These are phyloP conservation scores for Rhodotorula glutinis DNA, from an alignment of 1,284 basidiomycete species.

Conservation along the genomic window DNA sequence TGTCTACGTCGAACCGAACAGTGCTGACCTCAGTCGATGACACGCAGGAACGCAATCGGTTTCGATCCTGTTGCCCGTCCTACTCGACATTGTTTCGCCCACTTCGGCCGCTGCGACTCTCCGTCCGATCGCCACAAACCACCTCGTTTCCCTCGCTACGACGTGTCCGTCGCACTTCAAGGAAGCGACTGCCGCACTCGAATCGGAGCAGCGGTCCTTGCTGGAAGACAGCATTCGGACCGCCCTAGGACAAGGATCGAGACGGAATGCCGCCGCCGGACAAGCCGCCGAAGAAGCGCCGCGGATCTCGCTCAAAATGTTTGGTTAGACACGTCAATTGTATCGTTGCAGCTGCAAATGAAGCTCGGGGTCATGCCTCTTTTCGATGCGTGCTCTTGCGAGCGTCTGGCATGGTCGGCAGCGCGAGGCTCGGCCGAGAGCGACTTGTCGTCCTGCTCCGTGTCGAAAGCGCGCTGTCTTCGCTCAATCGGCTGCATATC, in stretches of 20 bases:
- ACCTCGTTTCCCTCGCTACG: slow-evolving; percentile 73
- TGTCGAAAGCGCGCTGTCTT: too few species aligned
- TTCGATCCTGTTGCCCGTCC: slow-evolving; percentile 72
- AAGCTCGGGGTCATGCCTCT: too few species aligned
- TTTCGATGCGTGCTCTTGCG: too few species aligned
- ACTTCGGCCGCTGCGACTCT: slow-evolving; percentile 54
- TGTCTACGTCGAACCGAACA: neutral
- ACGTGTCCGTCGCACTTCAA: slow-evolving; percentile 75
- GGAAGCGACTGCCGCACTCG: slow-evolving; percentile 72
- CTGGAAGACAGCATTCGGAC: slow-evolving; percentile 73
- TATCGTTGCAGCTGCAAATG: too few species aligned
- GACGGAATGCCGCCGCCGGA: neutral
- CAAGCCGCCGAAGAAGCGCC: slow-evolving; percentile 14
- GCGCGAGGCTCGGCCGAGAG: too few species aligned
- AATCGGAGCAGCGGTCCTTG: slow-evolving; percentile 58
- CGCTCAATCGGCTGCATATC: too few species aligned
- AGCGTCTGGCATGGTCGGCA: too few species aligned
- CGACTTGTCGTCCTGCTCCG: too few species aligned
- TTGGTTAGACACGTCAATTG: slow-evolving; percentile 7
- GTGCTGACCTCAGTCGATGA: too few species aligned
- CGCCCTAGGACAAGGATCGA: slow-evolving; percentile 7
- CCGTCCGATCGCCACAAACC: slow-evolving; percentile 65
- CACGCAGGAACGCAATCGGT: slow-evolving; percentile 64
- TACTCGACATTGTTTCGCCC: slow-evolving; percentile 69
- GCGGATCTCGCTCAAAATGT: slow-evolving; percentile 31